Base-by-base conservation (phyloP, 768 basidiomycete genomes). In the Termitomyces sp. region DNA sequence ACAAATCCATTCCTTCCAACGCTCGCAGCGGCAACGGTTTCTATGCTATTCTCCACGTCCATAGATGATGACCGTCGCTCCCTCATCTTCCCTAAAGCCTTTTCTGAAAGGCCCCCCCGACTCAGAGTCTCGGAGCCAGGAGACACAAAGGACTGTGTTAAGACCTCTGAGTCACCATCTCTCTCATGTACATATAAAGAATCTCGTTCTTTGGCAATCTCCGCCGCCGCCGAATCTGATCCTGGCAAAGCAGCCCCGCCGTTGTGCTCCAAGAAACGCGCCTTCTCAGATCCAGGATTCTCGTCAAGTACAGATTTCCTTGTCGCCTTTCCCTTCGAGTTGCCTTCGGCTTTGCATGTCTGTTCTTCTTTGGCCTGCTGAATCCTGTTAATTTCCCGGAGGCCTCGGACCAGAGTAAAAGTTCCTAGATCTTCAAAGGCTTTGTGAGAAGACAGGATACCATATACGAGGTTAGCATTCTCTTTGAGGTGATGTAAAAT, bases 1-100 rank as follows among this genome's bases (percentile, higher is more conserved):
- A 95, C 79, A 72, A 98, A 99, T 3, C 94, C 93, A 70, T 93
- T 95, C 63, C 89, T 81, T 31, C 94, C 94, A 18, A 95, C 82
- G 13, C 85, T 87, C 18, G 78, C 77, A 33, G 82, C 78, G n/a
- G 88, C 85, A 24, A 84, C 73, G 33, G 83, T 81, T 59, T 93
- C 89, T 50, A 88, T 68, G 57, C 82, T 81, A 42, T 72, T 75
- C 51, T 79, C 80, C 58, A 73, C 77, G 58, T 81, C 76, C 27
- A 84, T 75, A 36, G 79, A 76, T n/a, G 78, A 62, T 6, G 84
- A 86, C 27, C 82, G 74, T 34, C 88, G 81, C 65, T 87, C 91
- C 63, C 83, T 83, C 89, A 94, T 90, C 76, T 98, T 99, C 0
- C 96, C 96, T 61, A 89, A 78, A 0, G 84, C 93, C 68, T 96